phyloP scores from a whole-genome alignment of 306 rosid genomes.

The Fragaria vesca region DNA sequence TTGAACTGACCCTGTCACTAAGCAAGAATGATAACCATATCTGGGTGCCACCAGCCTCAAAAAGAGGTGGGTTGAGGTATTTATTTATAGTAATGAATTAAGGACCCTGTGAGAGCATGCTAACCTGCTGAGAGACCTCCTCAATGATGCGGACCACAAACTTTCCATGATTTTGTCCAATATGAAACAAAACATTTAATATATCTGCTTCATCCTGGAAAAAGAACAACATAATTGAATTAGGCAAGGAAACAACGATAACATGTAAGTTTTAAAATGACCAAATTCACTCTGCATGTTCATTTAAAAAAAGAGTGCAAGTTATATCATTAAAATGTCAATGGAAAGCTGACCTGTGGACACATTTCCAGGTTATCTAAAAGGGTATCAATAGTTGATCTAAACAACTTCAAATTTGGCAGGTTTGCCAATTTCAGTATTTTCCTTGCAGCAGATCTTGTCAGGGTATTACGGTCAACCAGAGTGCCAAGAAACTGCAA shows the following conservation, averaged over 20 bases:
- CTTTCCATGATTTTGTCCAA: conserved; percentile 71
- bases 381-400: conserved; percentile 54
- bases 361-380: conserved; percentile 52
- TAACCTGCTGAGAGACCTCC: conserved; percentile 58
- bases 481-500: conserved; percentile 79
- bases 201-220: conserved; percentile 84
- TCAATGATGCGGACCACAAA: conserved; percentile 44
- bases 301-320: not conserved
- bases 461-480: conserved; percentile 40
- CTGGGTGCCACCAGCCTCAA: not conserved
- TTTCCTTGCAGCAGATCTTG: conserved; percentile 62
- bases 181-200: conserved; percentile 62
- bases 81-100: not conserved
- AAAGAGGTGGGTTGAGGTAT: not conserved
- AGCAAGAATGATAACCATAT: not conserved
- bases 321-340: not conserved
- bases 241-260: conserved; percentile 6
- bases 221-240: conserved; percentile 9
- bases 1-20: not conserved
- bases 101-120: conserved; percentile 20
- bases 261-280: not conserved
- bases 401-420: conserved; percentile 44
- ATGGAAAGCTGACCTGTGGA: conserved; percentile 53
- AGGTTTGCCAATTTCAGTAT: conserved; percentile 63
- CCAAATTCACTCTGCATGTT: not conserved